Evolutionary conservation across 2,329 filamentous ascomycete species (phyloP), one percentile per base, ranked within the genome.

Genomic region (Chrysosporium queenslandicum): DNA sequence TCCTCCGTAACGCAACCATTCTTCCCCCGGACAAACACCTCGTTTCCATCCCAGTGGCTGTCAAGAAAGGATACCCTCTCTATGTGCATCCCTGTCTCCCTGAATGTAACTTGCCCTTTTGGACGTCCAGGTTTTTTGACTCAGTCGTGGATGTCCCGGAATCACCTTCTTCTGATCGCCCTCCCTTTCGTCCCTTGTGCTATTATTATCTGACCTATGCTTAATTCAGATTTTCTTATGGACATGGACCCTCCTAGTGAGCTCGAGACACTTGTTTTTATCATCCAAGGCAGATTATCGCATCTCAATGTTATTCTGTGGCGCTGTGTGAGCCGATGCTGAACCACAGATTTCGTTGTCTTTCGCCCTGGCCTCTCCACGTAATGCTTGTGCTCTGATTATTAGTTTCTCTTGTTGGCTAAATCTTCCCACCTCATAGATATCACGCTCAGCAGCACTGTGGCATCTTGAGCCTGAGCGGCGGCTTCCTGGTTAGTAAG

Each of bases 71-170:
- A 34, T 11, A 11, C 39, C 39, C 23, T 21, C 20, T 21, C 11
- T 32, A 2, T 16, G 11, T 32, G 21, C 20, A 3, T 27, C 25
- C 42, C 14, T n/a, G n/a, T 25, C 20, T 8, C 4, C 12, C 39
- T 41, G 16, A 32, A 46, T 46, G 42, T 46, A 46, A 46, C 42
- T 46, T 32, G 42, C 42, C 42, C 2, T 46, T 32, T 46, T 3
- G 2, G n/a, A 16, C 12, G 12, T 9, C 18, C 32, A 14, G n/a
- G 32, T 29, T 43, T 16, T n/a, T 20, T 23, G 42, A 32, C 7
- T 20, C 42, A 46, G 42, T 32, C 8, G 25, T 23, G 27, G 41
- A 9, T 6, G 18, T 42, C 7, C n/a, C 14, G 23, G 21, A 3
- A n/a, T 29, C 23, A n/a, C 32, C 25, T 11, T 12, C n/a, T 23